Percentiles rank a stretch among this genome's conserved stretches.
phyloP scores from a whole-genome alignment of 2,329 filamentous ascomycete species.

The Ophiostoma sp. region DNA sequence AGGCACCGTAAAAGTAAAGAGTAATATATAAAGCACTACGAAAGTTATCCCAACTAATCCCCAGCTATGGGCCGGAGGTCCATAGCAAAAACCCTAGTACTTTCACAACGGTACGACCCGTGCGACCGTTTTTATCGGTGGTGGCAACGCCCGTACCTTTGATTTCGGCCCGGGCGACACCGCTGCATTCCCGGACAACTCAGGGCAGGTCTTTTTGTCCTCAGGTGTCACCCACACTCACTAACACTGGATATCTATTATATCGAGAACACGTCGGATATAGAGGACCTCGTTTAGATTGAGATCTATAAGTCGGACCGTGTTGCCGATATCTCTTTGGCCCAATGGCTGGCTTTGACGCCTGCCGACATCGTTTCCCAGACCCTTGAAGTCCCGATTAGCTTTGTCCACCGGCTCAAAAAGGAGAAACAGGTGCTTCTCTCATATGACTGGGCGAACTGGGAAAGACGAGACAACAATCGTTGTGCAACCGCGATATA shows the following conservation, averaged over 20 bases:
- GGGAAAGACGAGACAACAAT: background rate
- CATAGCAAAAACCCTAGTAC: no score
- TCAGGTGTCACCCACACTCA: background rate
- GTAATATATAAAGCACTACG: no score
- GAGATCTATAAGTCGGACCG: constrained; percentile 65
- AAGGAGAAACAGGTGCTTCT: constrained; percentile 59
- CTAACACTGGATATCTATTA: background rate
- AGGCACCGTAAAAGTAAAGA: no score
- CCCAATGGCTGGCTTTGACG: constrained; percentile 64
- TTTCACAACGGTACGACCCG: constrained; percentile 58
- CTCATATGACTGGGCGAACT: background rate
- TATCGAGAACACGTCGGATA: constrained; percentile 45
- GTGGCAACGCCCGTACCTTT: constrained; percentile 57
- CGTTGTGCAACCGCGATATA: no score
- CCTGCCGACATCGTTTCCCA: constrained; percentile 57
- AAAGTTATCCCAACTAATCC: no score
- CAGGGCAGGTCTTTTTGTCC: background rate
- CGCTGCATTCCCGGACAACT: constrained; percentile 42
- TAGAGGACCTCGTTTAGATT: constrained; percentile 59
- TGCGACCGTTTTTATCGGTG: constrained; percentile 61
- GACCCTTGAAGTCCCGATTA: constrained; percentile 52
- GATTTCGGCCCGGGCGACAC: constrained; percentile 64
- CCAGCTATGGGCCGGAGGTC: no score
- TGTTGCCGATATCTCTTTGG: constrained; percentile 60
- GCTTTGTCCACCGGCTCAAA: constrained; percentile 53